Evolutionary conservation across 2,329 filamentous ascomycete species (phyloP).

Genomic region (Pyrenophora teres): DNA sequence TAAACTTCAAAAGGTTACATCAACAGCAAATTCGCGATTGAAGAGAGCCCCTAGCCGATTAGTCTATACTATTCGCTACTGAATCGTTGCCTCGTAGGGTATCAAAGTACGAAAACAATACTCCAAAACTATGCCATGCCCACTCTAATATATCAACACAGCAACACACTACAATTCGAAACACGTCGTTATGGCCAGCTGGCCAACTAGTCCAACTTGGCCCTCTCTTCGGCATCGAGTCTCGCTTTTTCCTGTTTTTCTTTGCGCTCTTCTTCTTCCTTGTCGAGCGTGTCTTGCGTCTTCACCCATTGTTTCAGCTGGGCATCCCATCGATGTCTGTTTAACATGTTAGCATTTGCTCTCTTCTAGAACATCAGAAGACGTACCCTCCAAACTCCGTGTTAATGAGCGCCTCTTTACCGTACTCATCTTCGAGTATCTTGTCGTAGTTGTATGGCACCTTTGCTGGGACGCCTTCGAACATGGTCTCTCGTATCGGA

Average conservation of each 20-base stretch:
- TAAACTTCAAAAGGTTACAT: no score
- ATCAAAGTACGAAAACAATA: slow-evolving; percentile 22
- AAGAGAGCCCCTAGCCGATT: no score
- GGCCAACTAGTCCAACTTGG: slow-evolving; percentile 25
- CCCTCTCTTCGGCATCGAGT: slow-evolving; percentile 13
- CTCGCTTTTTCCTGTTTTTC: slow-evolving; percentile 17
- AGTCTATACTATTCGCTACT: background rate
- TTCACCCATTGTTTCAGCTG: slow-evolving; percentile 65
- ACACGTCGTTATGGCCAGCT: slow-evolving; percentile 19
- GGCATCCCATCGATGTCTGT: slow-evolving; percentile 65
- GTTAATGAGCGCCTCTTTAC: slow-evolving; percentile 62
- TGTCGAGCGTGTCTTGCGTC: slow-evolving; percentile 23
- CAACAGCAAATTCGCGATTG: no score
- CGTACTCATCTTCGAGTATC: slow-evolving; percentile 69
- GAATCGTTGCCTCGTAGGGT: slow-evolving; percentile 15
- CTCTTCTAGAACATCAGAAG: background rate
- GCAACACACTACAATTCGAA: background rate
- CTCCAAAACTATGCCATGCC: slow-evolving; percentile 7
- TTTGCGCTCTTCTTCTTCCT: slow-evolving; percentile 19
- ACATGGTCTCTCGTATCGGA: slow-evolving; percentile 73
- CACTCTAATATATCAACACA: background rate
- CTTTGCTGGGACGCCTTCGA: slow-evolving; percentile 72
- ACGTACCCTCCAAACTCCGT: slow-evolving; percentile 65
- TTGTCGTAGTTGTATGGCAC: slow-evolving; percentile 72
- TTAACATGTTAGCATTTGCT: slow-evolving; percentile 7